phyloP scores from a whole-genome alignment of 805 yeast genomes.

The Wickerhamiella vanderwaltii region DNA sequence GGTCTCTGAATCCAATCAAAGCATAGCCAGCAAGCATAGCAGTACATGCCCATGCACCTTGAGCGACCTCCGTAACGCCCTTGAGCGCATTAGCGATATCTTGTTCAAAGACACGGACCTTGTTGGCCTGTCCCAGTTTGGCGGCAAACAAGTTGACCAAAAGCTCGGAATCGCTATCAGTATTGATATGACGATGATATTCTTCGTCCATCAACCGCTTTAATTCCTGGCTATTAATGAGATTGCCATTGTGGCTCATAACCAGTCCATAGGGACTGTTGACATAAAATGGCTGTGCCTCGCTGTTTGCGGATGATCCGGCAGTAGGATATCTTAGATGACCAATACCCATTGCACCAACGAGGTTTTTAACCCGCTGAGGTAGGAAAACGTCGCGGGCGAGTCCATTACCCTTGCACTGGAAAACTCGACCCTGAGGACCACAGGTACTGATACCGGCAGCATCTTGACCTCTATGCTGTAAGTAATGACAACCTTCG shows the following conservation, averaged over 20 bases:
- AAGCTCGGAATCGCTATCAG: constrained; percentile 91
- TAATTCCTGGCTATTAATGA: constrained; percentile 74
- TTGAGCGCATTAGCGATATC: constrained; percentile 79
- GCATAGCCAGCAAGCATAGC: constrained; percentile 96
- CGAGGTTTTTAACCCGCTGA: constrained; percentile 59
- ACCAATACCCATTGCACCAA: constrained; percentile 91
- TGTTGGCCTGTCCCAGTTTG: constrained; percentile 81
- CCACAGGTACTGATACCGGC: constrained; percentile 99
- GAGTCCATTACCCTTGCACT: constrained; percentile 98
- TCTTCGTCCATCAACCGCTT: constrained; percentile 75
- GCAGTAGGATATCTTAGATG: constrained; percentile 96
- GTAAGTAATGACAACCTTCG: constrained; percentile 85
- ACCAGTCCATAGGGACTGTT: constrained; percentile 93
- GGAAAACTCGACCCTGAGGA: constrained; percentile 81
- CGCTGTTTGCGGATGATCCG: constrained; percentile 88
- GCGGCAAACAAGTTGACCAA: constrained; percentile 82
- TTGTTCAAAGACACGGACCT: constrained; percentile 79
- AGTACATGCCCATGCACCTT: constrained; percentile 96
- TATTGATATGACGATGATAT: constrained; percentile 94
- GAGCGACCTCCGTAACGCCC: constrained; percentile 66
- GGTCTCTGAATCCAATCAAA: constrained; percentile 89
- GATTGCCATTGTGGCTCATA: constrained; percentile 86
- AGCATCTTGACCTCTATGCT: constrained; percentile 98
- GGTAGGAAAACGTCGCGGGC: constrained; percentile 94
- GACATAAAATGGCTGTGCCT: constrained; percentile 97